Evolutionary conservation across 2,329 filamentous ascomycete genomes (phyloP).

Genomic region (Colletotrichum tropicale): DNA sequence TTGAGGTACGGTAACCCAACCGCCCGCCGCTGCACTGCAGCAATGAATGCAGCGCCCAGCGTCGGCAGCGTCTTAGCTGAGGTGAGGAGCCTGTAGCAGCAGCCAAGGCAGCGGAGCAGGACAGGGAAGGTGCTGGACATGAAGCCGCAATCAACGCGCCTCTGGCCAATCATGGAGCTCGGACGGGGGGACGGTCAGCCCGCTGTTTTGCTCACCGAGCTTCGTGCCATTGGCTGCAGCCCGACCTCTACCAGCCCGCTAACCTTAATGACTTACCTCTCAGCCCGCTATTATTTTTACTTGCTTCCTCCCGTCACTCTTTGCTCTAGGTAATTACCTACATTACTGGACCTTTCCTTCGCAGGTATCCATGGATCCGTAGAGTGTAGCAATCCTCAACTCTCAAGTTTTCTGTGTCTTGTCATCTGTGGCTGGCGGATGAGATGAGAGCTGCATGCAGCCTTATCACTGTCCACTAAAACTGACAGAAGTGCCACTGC

Average conservation of each 20-base stretch:
- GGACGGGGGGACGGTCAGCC: neutral
- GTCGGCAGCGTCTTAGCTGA: neutral
- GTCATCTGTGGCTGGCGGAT: neutral
- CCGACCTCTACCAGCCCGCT: neutral
- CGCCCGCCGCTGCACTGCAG: neutral
- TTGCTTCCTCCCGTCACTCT: neutral
- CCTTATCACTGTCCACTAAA: neutral
- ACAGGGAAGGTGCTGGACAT: slow-evolving; percentile 3
- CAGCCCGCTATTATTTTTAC: neutral
- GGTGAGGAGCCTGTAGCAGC: neutral
- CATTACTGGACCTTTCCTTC: neutral
- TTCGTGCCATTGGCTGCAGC: neutral
- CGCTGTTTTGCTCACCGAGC: neutral
- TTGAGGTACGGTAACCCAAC: neutral
- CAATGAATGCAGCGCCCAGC: slow-evolving; percentile 8
- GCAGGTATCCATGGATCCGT: neutral
- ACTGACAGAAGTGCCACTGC: neutral
- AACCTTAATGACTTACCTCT: neutral
- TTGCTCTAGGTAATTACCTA: neutral
- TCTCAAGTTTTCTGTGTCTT: neutral
- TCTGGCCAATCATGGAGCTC: slow-evolving; percentile 10
- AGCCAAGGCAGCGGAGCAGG: neutral
- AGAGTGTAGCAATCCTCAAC: neutral
- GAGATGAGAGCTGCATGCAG: neutral
- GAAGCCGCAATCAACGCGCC: neutral